phyloP scores from a whole-genome alignment of 768 basidiomycete genomes.

The Dacryopinax primogenitus region DNA sequence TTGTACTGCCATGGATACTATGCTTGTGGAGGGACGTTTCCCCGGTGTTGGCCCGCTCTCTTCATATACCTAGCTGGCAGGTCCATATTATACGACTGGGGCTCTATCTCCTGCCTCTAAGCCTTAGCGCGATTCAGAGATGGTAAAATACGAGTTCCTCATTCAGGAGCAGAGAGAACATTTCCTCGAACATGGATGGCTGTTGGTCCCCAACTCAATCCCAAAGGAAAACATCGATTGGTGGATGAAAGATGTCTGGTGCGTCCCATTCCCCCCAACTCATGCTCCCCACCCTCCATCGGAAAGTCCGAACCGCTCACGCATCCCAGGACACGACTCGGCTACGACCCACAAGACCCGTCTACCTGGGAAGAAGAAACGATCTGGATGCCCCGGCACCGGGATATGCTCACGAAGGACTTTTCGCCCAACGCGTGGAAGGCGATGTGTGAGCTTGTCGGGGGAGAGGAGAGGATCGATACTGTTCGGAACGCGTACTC shows the following conservation, averaged over 20 bases:
- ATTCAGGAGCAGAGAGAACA: not conserved
- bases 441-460: slow-evolving; percentile 19
- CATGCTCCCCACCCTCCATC: not conserved
- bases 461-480: slow-evolving; percentile 19
- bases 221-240: not conserved
- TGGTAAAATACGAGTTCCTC: slow-evolving; percentile 5
- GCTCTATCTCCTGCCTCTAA: not conserved
- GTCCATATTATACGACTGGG: not conserved
- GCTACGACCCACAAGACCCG: not conserved
- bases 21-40: not conserved
- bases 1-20: not conserved
- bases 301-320: not conserved
- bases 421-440: slow-evolving; percentile 19
- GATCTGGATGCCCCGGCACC: slow-evolving; percentile 16
- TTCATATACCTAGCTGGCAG: not conserved
- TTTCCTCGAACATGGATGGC: slow-evolving; percentile 6
- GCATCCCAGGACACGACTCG: not conserved
- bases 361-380: not conserved
- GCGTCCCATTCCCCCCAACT: not conserved
- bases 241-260: slow-evolving; percentile 3
- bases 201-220: not conserved
- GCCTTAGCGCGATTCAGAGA: not conserved
- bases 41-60: not conserved
- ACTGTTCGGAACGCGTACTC: slow-evolving; percentile 17
- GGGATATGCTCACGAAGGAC: slow-evolving; percentile 16